Evolutionary conservation across 805 yeast species (phyloP), one percentile per base, ranked within the genome.

Genomic region (Nakazawaea pomicola): DNA sequence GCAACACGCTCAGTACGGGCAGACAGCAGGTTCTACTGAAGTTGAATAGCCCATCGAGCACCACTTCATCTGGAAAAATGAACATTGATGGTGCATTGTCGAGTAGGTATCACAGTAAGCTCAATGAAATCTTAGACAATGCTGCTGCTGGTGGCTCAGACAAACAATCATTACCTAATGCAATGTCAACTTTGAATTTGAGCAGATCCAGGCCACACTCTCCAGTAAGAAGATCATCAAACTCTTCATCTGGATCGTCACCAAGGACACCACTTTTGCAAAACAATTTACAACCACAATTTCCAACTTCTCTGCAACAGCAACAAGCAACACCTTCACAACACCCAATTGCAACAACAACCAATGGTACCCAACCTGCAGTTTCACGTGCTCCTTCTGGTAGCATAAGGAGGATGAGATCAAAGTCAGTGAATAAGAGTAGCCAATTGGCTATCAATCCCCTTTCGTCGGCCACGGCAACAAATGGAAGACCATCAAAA

Each of bases 391-490:
- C 25, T 4, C 44, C 44, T n/a, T 41, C 44, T 4, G 44, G 44
- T 12, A 15, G 32, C 7, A 27, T 41, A 4, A 30, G 40, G 28
- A 18, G 44, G 21, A 30, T 32, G 29, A 36, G 44, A 21, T 41
- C 44, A 12, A 41, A 41, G 20, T 41, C 44, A 2, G 24, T 41
- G 29, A 36, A 36, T n/a, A 41, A 41, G 21, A 15, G 29, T 20
- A 24, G 11, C n/a, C 33, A 8, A 30, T 25, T 8, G 19, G 11
- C 24, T 2, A 15, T 30, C 10, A 34, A 46, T 19, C 52, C 46
- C 7, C 46, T 58, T 33, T 59, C 60, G 24, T 29, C 33, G 24
- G 24, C 38, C 6, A 19, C 43, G 11, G 31, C 20, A 15, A 23
- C 29, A 8, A 33, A 33, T 32, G 44, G 45, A n/a, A 40, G 47